Evolutionary conservation across 2,329 filamentous ascomycete genomes (phyloP), one percentile per base, ranked within the genome.

Genomic region (Scytalidium lignicola): DNA sequence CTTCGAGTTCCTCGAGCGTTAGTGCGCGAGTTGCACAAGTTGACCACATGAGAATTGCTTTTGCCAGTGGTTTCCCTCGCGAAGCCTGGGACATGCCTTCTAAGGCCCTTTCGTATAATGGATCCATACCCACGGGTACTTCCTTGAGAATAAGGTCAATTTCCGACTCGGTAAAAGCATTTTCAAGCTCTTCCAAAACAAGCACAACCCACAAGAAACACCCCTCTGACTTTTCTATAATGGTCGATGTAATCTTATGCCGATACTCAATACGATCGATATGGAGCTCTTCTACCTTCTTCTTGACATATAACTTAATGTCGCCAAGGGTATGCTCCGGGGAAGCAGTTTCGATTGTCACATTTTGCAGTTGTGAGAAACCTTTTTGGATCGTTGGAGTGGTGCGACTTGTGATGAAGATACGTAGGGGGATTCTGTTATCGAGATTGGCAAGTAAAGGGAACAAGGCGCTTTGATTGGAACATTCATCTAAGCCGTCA

Each of bases 401-500:
- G 12, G 58, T 53, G 6, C 61, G 54, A 39, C 57, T 57, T 2
- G 57, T 57, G 23, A 63, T 45, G 8, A 65, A 41, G 32, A 65
- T 55, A 26, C 56, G 48, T n/a, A 62, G 29, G 2, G 54, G 51
- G 4, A 53, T 19, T 3, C 43, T 44, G 19, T 20, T 39, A 21
- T 51, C 46, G 2, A 58, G 47, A 19, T 57, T 57, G 15, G 52
- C 20, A n/a, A 58, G 29, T 13, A 66, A 51, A 18, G 53, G 41
- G 19, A 62, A 49, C 1, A 65, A 44, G 6, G 44, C 37, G 2
- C 39, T 17, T 17, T 46, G 41, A 44, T 59, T 57, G 2, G 47
- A 47, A 40, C 65, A 69, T 52, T 68, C 65, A 52, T 68, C 66
- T 15, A 67, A 47, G 5, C 58, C 65, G 52, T 69, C 66, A 10